A percentile compares a stretch with the other conserved stretches of the same genome.
phyloP scores from a whole-genome alignment of 441 rosid genomes.

The Pelargonium fulgidum region DNA sequence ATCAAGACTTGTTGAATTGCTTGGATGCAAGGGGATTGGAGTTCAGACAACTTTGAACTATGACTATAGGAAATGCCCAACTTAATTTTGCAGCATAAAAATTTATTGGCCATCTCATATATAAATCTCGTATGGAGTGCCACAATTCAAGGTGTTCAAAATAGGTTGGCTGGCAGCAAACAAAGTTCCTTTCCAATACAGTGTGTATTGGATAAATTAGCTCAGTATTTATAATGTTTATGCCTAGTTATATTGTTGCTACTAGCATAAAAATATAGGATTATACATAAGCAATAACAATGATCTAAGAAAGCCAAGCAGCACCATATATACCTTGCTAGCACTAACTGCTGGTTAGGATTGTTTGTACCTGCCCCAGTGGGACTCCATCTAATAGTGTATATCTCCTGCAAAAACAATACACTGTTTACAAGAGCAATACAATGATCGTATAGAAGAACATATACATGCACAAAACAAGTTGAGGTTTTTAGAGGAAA shows the following conservation, averaged over 20 bases:
- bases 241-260: neutral
- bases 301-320: neutral
- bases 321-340: slow-evolving; percentile 58
- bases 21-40: neutral
- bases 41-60: neutral
- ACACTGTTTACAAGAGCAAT: neutral
- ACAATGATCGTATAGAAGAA: neutral
- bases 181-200: neutral
- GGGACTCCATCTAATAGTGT: slow-evolving; percentile 97
- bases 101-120: neutral
- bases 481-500: neutral
- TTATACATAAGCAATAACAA: neutral
- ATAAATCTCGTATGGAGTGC: neutral
- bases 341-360: slow-evolving; percentile 76
- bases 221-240: neutral
- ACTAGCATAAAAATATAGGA: neutral
- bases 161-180: neutral
- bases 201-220: neutral
- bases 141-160: slow-evolving; percentile 4
- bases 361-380: slow-evolving; percentile 87
- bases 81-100: neutral
- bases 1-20: neutral
- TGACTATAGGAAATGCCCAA: neutral
- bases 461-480: slow-evolving; percentile 8
- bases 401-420: slow-evolving; percentile 60